Evolutionary conservation across 2,329 filamentous ascomycete genomes (phyloP).

Genomic region (Dryadomyces sulphureus): DNA sequence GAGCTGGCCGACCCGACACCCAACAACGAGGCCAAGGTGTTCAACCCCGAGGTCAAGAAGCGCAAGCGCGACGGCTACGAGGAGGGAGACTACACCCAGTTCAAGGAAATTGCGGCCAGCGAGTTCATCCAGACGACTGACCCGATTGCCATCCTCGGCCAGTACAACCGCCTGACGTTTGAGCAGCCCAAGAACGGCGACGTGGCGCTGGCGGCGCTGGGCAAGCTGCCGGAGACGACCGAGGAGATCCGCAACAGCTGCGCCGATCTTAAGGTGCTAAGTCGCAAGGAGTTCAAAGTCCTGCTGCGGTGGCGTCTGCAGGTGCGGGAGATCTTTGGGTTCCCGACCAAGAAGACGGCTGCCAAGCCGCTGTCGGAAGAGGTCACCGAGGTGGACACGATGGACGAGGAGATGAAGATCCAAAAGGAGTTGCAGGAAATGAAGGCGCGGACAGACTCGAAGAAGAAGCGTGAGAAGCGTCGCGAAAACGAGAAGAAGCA

Average conservation of each 20-base stretch:
- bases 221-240: conserved; percentile 77
- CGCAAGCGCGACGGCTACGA: conserved; percentile 95
- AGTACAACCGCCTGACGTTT: conserved; percentile 72
- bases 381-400: conserved; percentile 67
- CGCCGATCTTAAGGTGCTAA: conserved; percentile 73
- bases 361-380: conserved; percentile 41
- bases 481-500: conserved; percentile 89
- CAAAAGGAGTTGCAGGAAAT: conserved; percentile 76
- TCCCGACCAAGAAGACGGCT: conserved; percentile 57
- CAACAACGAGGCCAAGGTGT: conserved; percentile 96
- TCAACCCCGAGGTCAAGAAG: conserved; percentile 96
- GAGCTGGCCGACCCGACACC: conserved; percentile 74
- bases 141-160: conserved; percentile 81
- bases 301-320: conserved; percentile 80
- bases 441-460: conserved; percentile 61
- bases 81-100: conserved; percentile 85
- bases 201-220: conserved; percentile 71
- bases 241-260: conserved; percentile 68
- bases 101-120: conserved; percentile 74
- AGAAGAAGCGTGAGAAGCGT: conserved; percentile 70
- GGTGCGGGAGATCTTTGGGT: conserved; percentile 80
- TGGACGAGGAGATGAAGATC: conserved; percentile 89
- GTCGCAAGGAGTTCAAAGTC: conserved; percentile 85
- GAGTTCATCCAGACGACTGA: conserved; percentile 91
- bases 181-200: conserved; percentile 67